These are phyloP conservation scores for Dichomitus squalens DNA, from an alignment of 1,284 basidiomycete species.

Conservation along the genomic window DNA sequence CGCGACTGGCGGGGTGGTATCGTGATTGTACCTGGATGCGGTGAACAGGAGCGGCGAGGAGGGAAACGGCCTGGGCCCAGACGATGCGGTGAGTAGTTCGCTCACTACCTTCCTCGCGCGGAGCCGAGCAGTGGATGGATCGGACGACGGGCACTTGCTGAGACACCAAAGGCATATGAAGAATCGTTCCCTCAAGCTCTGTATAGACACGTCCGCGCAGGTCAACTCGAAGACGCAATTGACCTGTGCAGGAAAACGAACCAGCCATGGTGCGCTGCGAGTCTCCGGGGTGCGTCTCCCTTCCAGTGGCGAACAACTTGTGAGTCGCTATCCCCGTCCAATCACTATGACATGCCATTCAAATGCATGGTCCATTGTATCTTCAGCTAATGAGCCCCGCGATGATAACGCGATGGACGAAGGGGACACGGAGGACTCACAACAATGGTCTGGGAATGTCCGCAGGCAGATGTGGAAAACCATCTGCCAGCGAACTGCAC, in stretches of 20 bases:
- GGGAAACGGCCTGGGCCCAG: constrained; percentile 59
- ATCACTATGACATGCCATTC: neutral
- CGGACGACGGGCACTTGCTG: neutral
- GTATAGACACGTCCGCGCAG: constrained; percentile 80
- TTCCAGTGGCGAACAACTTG: constrained; percentile 75
- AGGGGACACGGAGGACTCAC: constrained; percentile 42
- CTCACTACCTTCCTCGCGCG: neutral
- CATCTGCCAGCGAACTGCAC: constrained; percentile 77
- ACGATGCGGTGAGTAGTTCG: constrained; percentile 65
- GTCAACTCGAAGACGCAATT: constrained; percentile 81
- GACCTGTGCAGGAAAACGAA: constrained; percentile 83
- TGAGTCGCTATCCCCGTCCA: constrained; percentile 33
- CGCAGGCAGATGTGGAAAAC: constrained; percentile 84
- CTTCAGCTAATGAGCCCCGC: constrained; percentile 48
- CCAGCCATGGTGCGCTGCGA: constrained; percentile 91
- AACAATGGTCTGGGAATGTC: constrained; percentile 71
- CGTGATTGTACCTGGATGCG: constrained; percentile 76
- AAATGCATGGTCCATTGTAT: neutral
- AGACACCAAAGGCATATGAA: constrained; percentile 66
- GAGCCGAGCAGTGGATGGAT: neutral
- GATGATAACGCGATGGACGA: constrained; percentile 58
- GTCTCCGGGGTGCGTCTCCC: constrained; percentile 77
- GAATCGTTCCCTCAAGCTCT: constrained; percentile 73
- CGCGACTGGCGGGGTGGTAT: constrained; percentile 55
- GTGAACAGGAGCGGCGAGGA: constrained; percentile 46